A percentile compares a stretch with the other conserved stretches of the same genome.
Conservation (phyloP, 2,329 filamentous ascomycete species). For the Fusarium sp. region DNA sequence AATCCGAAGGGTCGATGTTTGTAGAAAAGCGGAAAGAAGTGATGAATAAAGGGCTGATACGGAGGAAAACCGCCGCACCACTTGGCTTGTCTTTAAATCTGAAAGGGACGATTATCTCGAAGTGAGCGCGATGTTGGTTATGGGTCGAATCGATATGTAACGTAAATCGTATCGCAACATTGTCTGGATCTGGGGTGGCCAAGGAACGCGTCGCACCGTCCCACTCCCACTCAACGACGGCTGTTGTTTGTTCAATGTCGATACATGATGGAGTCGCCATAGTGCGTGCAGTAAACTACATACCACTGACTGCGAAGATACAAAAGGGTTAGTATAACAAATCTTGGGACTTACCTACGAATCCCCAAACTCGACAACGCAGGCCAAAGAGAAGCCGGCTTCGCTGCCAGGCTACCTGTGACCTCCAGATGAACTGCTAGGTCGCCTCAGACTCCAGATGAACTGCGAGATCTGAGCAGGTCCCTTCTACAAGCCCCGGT, state of each 20-base stretch:
- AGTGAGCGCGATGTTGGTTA: neutral
- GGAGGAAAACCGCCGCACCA: neutral
- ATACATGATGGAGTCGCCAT: constrained; percentile 12
- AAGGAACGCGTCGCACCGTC: neutral
- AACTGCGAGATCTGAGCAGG: constrained; percentile 20
- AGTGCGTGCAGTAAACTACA: neutral
- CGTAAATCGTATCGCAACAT: constrained; percentile 10
- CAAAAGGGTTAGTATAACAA: neutral
- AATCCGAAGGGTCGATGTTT: neutral
- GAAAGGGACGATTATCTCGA: constrained; percentile 6
- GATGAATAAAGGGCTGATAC: constrained; percentile 5
- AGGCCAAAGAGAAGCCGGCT: neutral
- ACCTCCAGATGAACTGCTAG: constrained; percentile 24
- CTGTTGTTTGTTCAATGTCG: constrained; percentile 1
- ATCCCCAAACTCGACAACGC: neutral
- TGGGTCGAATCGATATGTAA: neutral
- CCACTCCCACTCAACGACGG: constrained; percentile 9
- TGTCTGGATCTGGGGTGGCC: constrained; percentile 3
- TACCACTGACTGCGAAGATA: neutral
- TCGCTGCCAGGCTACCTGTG: neutral
- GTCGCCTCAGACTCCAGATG: constrained; percentile 18
- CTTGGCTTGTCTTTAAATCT: constrained; percentile 15
- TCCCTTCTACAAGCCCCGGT: constrained; percentile 20
- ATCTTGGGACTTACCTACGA: neutral
- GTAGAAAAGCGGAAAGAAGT: neutral